These are phyloP conservation scores for Graphilbum sp. DNA, from an alignment of 2,329 filamentous ascomycete species.

Conservation along the genomic window DNA sequence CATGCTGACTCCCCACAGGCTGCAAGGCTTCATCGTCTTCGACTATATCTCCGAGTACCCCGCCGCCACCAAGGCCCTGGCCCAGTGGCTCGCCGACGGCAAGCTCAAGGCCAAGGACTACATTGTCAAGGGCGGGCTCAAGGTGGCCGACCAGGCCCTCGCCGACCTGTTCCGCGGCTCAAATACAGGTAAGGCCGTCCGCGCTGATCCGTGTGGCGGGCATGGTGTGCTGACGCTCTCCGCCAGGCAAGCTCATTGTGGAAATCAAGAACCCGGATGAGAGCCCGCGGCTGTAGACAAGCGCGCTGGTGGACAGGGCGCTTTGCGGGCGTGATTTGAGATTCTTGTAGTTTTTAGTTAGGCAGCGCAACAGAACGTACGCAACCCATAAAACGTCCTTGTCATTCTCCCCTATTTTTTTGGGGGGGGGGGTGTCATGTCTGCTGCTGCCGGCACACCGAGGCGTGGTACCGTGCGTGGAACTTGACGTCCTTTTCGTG, in stretches of 20 bases:
- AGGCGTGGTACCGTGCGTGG: conserved; percentile 21
- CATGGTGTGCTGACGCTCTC: neutral
- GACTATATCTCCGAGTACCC: conserved; percentile 45
- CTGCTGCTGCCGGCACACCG: conserved; percentile 8
- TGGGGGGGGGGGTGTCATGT: too few relatives aligned
- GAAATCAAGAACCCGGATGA: conserved; percentile 11
- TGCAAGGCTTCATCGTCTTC: conserved; percentile 59
- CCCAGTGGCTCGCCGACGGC: conserved; percentile 52
- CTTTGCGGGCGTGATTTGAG: too few relatives aligned
- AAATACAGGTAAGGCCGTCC: conserved; percentile 45
- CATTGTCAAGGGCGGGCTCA: conserved; percentile 52
- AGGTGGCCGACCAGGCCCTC: conserved; percentile 45
- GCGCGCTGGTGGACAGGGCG: too few relatives aligned
- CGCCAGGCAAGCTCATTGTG: conserved; percentile 10
- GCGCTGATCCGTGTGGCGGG: neutral
- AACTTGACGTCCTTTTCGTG: conserved; percentile 25
- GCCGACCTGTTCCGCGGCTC: conserved; percentile 48
- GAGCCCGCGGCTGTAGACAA: conserved; percentile 8
- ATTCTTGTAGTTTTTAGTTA: too few relatives aligned
- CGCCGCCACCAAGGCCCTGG: conserved; percentile 41
- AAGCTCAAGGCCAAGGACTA: conserved; percentile 58
- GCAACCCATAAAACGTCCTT: too few relatives aligned
- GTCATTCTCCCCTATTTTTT: too few relatives aligned
- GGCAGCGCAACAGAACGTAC: too few relatives aligned
- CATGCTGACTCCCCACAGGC: conserved; percentile 12